Evolutionary conservation across 371 early-diverging fungal genomes (phyloP).

Genomic region (Syncephalastrum contaminatum): DNA sequence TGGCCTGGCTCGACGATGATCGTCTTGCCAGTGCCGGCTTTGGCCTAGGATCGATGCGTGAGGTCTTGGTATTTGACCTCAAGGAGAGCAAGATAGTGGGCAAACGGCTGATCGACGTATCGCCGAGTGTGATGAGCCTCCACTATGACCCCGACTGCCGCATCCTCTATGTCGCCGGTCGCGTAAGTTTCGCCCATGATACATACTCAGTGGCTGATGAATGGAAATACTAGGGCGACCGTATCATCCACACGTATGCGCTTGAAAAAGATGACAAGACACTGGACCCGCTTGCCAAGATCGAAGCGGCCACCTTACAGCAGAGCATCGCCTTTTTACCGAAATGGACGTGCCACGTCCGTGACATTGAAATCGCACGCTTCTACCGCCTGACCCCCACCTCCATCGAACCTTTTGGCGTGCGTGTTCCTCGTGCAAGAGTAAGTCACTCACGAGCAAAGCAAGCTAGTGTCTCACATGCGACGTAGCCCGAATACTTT

Average conservation of each 20-base stretch:
- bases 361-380: conserved; percentile 64
- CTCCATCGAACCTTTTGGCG: conserved; percentile 67
- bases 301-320: conserved; percentile 60
- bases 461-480: not conserved
- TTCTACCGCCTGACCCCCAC: conserved; percentile 68
- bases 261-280: conserved; percentile 15
- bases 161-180: conserved; percentile 64
- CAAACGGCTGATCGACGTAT: conserved; percentile 61
- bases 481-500: conserved; percentile 68
- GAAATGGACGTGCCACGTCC: conserved; percentile 64
- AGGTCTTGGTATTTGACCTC: conserved; percentile 58
- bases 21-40: conserved; percentile 73
- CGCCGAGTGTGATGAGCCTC: conserved; percentile 73
- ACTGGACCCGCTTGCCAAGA: conserved; percentile 54
- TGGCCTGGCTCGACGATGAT: conserved; percentile 64
- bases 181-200: conserved; percentile 30
- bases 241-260: conserved; percentile 48
- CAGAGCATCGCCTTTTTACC: conserved; percentile 70
- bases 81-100: conserved; percentile 33
- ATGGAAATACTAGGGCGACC: conserved; percentile 40
- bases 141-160: conserved; percentile 68
- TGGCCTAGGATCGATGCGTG: conserved; percentile 60
- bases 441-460: conserved; percentile 19
- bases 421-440: conserved; percentile 73
- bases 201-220: not conserved